Conservation (phyloP, 371 early-diverging fungal species). For the Mucor velutinosus region DNA sequence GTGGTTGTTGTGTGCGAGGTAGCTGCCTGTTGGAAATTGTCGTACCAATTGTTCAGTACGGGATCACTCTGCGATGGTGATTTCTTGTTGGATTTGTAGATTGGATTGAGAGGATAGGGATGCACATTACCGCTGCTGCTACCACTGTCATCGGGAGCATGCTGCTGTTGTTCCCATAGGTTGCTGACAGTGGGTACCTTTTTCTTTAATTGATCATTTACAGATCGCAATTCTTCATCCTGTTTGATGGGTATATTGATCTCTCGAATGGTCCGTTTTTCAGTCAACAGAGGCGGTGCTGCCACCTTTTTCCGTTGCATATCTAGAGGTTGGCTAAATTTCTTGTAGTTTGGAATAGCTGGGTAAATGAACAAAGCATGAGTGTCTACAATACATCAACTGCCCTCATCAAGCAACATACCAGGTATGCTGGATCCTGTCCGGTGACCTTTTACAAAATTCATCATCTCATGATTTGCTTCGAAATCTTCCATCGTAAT, state of each 20-base stretch:
- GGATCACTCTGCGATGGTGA: slow-evolving; percentile 11
- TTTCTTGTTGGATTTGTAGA: slow-evolving; percentile 7
- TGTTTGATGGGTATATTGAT: slow-evolving; percentile 10
- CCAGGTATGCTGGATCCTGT: slow-evolving; percentile 14
- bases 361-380: background rate
- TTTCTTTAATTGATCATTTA: slow-evolving; percentile 10
- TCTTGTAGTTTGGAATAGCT: slow-evolving; percentile 9
- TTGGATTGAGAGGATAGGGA: slow-evolving; percentile 6
- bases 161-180: slow-evolving; percentile 1
- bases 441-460: slow-evolving; percentile 4
- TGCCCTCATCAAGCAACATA: background rate
- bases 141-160: background rate
- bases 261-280: slow-evolving; percentile 1
- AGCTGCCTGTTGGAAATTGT: background rate
- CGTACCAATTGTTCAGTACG: background rate
- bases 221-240: slow-evolving; percentile 12
- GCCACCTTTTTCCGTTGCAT: background rate
- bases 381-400: too few relatives aligned
- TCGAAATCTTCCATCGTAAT: slow-evolving; percentile 10
- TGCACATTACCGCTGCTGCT: background rate
- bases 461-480: background rate
- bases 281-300: background rate
- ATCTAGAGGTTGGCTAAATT: background rate
- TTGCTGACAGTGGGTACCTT: background rate
- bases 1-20: background rate